Evolutionary conservation across 2,329 filamentous ascomycete genomes (phyloP).

Genomic region (Neophaeococcomyces aloes): DNA sequence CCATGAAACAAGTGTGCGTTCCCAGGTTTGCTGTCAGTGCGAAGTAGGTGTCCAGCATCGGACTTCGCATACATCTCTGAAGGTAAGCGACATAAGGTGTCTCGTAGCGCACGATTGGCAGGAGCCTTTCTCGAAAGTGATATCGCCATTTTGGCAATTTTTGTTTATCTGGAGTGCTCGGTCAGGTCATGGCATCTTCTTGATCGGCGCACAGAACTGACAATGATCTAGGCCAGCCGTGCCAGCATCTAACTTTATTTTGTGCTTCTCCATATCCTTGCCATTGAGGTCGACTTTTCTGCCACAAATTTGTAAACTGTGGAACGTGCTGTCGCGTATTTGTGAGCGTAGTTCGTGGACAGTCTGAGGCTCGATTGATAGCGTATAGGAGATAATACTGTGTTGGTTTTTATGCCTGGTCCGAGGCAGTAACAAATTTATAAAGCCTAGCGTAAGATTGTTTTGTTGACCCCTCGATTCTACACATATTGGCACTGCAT

Average conservation of each 20-base stretch:
- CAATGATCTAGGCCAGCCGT: constrained; percentile 71
- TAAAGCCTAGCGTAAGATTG: no score
- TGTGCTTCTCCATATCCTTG: constrained; percentile 31
- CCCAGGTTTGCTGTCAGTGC: constrained; percentile 91
- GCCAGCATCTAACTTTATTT: constrained; percentile 49
- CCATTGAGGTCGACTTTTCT: neutral
- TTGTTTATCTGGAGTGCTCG: constrained; percentile 55
- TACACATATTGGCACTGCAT: no score
- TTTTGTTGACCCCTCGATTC: no score
- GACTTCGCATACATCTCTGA: constrained; percentile 69
- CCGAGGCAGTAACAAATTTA: no score
- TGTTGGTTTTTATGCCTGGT: no score
- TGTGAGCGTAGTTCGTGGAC: no score
- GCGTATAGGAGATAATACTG: no score
- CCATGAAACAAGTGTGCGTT: constrained; percentile 98
- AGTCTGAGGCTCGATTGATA: no score
- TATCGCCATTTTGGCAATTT: constrained; percentile 85
- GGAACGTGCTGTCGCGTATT: no score
- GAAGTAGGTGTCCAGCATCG: constrained; percentile 88
- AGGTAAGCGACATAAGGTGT: constrained; percentile 85
- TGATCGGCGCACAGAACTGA: constrained; percentile 15
- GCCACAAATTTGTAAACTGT: constrained; percentile 2
- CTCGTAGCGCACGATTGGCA: constrained; percentile 86
- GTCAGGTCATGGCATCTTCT: constrained; percentile 9
- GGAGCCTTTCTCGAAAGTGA: constrained; percentile 63